Conservation (phyloP, 2,329 filamentous ascomycete species). For the Fusarium goolgardi region DNA sequence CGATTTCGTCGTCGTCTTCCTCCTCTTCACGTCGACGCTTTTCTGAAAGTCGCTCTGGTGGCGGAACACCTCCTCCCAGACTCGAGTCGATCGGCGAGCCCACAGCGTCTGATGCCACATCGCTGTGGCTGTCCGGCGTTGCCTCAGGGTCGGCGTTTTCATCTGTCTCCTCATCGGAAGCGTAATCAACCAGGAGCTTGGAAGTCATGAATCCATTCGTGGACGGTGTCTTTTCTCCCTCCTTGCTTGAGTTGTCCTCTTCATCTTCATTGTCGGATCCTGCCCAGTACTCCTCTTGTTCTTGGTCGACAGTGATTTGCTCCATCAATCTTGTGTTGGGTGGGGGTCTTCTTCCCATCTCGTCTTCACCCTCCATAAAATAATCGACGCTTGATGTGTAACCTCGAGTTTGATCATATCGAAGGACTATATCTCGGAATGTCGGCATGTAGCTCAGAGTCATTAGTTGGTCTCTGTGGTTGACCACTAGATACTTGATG, state of each 20-base stretch:
- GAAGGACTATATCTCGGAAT: constrained; percentile 79
- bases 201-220: constrained; percentile 72
- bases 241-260: constrained; percentile 57
- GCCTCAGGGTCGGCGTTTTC: constrained; percentile 68
- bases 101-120: constrained; percentile 51
- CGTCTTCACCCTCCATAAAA: constrained; percentile 77
- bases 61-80: constrained; percentile 57
- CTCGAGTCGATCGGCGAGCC: constrained; percentile 47
- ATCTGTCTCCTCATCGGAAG: constrained; percentile 84
- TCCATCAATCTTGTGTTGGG: constrained; percentile 73
- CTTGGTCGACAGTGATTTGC: constrained; percentile 77
- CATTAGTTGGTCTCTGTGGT: constrained; percentile 81
- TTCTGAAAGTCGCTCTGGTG: constrained; percentile 83
- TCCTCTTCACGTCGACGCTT: constrained; percentile 93
- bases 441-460: constrained; percentile 85
- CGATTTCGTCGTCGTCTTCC: constrained; percentile 89
- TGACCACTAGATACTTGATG: constrained; percentile 85
- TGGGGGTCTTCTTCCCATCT: constrained; percentile 58
- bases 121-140: constrained; percentile 41
- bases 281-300: constrained; percentile 95
- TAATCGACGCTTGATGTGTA: constrained; percentile 75
- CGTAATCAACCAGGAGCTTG: constrained; percentile 89
- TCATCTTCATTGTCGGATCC: constrained; percentile 88
- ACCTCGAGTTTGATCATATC: constrained; percentile 82
- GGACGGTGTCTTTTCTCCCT: constrained; percentile 51